These are phyloP conservation scores for Mortierella sp. DNA, from an alignment of 371 early-diverging fungal species.

Conservation along the genomic window DNA sequence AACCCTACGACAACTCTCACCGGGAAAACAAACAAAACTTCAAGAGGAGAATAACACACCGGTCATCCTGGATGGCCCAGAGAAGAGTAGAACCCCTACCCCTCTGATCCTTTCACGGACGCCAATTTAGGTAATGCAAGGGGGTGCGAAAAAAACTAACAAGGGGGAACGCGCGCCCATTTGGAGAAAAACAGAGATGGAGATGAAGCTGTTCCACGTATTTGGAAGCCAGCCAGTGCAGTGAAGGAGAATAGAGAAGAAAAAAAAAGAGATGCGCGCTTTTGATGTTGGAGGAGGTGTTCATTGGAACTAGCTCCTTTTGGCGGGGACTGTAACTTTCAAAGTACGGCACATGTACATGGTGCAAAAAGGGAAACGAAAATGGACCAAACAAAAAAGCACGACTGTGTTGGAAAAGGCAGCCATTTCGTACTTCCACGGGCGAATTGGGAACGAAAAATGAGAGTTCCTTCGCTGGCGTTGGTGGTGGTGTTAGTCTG, in stretches of 20 bases:
- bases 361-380: conserved; percentile 1
- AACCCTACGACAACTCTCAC: neutral
- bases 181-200: conserved; percentile 5
- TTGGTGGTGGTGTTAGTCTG: neutral
- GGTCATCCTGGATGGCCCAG: neutral
- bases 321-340: conserved; percentile 13
- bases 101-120: neutral
- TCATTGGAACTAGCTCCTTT: neutral
- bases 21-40: neutral
- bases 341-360: conserved; percentile 12
- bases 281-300: neutral
- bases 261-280: neutral
- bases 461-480: neutral
- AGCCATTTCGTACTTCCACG: neutral
- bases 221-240: conserved; percentile 6
- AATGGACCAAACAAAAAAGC: neutral
- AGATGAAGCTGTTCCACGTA: neutral
- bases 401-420: neutral
- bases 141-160: neutral
- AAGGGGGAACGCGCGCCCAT: neutral
- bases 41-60: neutral
- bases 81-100: neutral
- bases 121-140: neutral
- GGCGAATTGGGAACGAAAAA: neutral
- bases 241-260: neutral